A percentile compares a stretch with the other conserved stretches of the same genome.
Evolutionary conservation across 345 rosid genomes (phyloP).

Genomic region (Rhizophora mangle): DNA sequence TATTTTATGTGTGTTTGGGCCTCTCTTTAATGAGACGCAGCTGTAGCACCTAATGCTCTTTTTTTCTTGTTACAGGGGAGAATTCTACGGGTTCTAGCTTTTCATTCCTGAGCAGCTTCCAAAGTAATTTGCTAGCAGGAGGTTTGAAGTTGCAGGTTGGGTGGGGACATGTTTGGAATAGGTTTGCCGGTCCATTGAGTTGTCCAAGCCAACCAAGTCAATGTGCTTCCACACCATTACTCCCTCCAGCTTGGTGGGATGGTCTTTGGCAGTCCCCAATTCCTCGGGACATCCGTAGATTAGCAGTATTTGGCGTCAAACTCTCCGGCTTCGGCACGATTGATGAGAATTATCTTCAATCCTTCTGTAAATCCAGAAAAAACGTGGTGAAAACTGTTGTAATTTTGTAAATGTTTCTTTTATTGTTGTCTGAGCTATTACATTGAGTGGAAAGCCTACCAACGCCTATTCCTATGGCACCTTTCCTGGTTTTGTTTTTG

Average conservation of each 20-base stretch:
- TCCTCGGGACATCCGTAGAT: conserved; percentile 57
- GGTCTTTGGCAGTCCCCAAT: conserved; percentile 93
- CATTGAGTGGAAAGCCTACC: too few species aligned
- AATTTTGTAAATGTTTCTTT: conserved; percentile 25
- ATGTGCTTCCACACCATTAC: conserved; percentile 83
- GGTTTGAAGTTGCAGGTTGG: conserved; percentile 80
- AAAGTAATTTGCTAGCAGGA: conserved; percentile 56
- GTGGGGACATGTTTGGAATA: conserved; percentile 98
- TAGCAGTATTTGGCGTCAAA: conserved; percentile 64
- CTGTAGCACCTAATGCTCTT: conserved; percentile 4
- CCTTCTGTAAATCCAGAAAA: conserved; percentile 61
- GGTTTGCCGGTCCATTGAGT: conserved; percentile 91
- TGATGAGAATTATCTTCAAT: conserved; percentile 55
- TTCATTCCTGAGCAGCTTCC: conserved; percentile 84
- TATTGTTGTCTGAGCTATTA: too few species aligned
- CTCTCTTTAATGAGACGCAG: not conserved
- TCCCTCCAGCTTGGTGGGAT: conserved; percentile 99
- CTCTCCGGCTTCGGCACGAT: conserved; percentile 75
- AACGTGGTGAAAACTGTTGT: conserved; percentile 45
- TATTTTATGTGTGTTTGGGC: not conserved
- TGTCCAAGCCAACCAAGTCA: conserved; percentile 69
- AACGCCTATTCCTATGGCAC: not conserved
- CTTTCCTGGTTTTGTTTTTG: not conserved
- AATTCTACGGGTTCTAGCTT: conserved; percentile 50
- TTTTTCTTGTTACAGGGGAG: conserved; percentile 45